Evolutionary conservation across 1,284 basidiomycete species (phyloP).

Genomic region (Trametes sp.): DNA sequence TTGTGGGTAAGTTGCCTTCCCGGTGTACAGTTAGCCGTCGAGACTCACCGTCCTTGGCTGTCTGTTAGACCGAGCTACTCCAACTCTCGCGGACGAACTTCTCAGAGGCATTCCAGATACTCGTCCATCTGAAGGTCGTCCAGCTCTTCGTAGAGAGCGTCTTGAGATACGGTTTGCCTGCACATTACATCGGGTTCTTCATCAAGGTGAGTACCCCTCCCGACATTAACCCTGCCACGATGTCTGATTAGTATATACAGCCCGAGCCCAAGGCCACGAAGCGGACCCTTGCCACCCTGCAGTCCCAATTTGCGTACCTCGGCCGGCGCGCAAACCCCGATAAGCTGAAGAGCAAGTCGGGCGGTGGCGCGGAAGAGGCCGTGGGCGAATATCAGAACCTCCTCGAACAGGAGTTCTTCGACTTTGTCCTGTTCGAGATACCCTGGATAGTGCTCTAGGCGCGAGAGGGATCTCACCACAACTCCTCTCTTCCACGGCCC

Average conservation of each 20-base stretch:
- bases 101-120: conserved; percentile 94
- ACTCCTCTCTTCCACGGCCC: not conserved
- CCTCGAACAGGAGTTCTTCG: conserved; percentile 94
- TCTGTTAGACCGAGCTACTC: conserved; percentile 87
- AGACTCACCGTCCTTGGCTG: not conserved
- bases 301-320: conserved; percentile 85
- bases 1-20: conserved; percentile 81
- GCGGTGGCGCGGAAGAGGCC: conserved; percentile 59
- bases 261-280: conserved; percentile 89
- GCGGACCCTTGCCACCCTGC: conserved; percentile 80
- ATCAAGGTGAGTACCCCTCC: conserved; percentile 71
- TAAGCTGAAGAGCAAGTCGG: conserved; percentile 47
- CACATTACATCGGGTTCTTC: conserved; percentile 86
- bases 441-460: conserved; percentile 67
- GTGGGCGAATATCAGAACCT: conserved; percentile 89
- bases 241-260: conserved; percentile 48
- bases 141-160: conserved; percentile 96
- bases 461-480: not conserved
- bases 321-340: conserved; percentile 66
- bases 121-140: conserved; percentile 93
- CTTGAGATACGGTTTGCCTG: conserved; percentile 93
- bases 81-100: conserved; percentile 95
- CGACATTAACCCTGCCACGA: not conserved
- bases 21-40: not conserved
- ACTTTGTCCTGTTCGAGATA: conserved; percentile 90